A percentile compares a stretch with the other conserved stretches of the same genome.
Conservation (phyloP, 2,329 filamentous ascomycete genomes). For the Verruconis gallopava region DNA sequence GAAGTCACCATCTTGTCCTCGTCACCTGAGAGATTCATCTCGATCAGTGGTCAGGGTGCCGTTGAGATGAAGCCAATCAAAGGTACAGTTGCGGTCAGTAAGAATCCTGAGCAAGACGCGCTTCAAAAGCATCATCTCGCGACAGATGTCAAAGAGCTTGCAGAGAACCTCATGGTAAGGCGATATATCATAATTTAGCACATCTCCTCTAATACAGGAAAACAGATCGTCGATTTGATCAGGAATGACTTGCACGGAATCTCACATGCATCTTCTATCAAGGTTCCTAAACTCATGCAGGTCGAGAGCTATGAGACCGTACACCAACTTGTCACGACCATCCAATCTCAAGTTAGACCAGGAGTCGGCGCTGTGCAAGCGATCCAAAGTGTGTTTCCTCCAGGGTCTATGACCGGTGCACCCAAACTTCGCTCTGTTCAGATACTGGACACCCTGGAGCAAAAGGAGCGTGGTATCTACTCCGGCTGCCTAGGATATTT, state of each 20-base stretch:
- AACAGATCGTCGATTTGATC: constrained; percentile 54
- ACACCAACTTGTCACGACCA: constrained; percentile 81
- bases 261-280: constrained; percentile 59
- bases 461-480: constrained; percentile 56
- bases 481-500: constrained; percentile 84
- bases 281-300: constrained; percentile 64
- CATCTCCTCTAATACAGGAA: too few species aligned
- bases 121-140: constrained; percentile 47
- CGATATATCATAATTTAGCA: neutral
- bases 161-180: constrained; percentile 74
- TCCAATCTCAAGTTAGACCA: constrained; percentile 50
- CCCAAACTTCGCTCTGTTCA: constrained; percentile 90
- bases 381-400: constrained; percentile 43
- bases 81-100: constrained; percentile 57
- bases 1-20: constrained; percentile 60
- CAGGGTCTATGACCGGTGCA: constrained; percentile 92
- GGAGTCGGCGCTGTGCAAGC: neutral
- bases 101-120: neutral
- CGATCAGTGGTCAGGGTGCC: constrained; percentile 45
- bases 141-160: constrained; percentile 77
- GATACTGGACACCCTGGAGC: constrained; percentile 59
- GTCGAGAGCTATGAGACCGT: constrained; percentile 88
- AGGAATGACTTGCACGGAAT: constrained; percentile 84
- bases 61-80: constrained; percentile 91
- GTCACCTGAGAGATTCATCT: constrained; percentile 82